Evolutionary conservation across 2,329 filamentous ascomycete species (phyloP), one percentile per base, ranked within the genome.

Genomic region (Colletotrichum theobromicola): DNA sequence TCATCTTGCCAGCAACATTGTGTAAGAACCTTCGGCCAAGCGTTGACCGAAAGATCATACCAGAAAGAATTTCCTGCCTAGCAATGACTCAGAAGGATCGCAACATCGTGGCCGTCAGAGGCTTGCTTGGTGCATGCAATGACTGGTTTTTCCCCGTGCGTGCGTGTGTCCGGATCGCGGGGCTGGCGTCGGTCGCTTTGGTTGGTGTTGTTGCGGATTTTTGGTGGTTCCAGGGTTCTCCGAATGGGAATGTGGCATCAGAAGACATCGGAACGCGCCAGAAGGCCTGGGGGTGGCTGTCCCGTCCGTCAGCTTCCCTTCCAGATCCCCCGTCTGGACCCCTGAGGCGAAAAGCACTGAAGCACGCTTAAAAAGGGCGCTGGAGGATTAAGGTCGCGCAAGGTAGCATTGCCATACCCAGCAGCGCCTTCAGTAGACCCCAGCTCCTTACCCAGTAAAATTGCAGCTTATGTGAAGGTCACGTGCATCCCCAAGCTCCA

Each of bases 401-500:
- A n/a, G n/a, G n/a, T 69, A 46, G 26, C 61, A 50, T 26, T 64
- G 61, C n/a, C 42, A 50, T 50, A 50, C 42, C 42, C 42, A 50
- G 42, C 42, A 50, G 42, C 42, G 42, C 42, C 12, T 50, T 50
- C 42, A 24, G 24, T 15, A 26, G 37, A 64, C 61, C 61, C 35
- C 61, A 64, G 61, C 21, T n/a, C 61, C 61, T 64, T 53, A 63
- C 67, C 32, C 34, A 50, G 50, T 67, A 61, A 67, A 35, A 73
- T 68, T 32, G 57, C 37, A 57, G 32, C 64, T 65, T 55, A 71
- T 50, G 53, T 34, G 37, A 64, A 5, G 58, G 80, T 84, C 83
- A 82, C 80, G 80, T 85, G 82, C 26, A 8, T 18, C 10, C 13
- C 26, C 42, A 50, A 67, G 55, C 77, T 80, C 81, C 80, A 80